These are phyloP conservation scores for Ceratocystis cacaofunesta DNA, from an alignment of 2,329 filamentous ascomycete genomes.

Conservation along the genomic window DNA sequence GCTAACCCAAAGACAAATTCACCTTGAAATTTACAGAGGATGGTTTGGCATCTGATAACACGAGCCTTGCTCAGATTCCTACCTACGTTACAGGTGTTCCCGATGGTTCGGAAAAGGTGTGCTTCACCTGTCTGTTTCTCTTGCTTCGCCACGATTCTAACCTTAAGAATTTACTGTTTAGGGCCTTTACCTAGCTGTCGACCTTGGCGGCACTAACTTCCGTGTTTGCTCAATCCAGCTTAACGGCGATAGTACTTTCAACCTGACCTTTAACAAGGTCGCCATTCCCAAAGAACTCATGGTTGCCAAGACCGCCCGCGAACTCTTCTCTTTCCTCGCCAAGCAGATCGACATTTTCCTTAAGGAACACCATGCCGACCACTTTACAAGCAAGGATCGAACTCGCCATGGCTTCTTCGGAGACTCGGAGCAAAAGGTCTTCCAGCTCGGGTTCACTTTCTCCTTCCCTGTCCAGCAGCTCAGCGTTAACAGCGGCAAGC, in stretches of 20 bases:
- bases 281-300: constrained; percentile 82
- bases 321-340: constrained; percentile 85
- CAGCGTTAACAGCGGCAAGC: constrained; percentile 84
- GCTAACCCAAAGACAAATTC: not conserved
- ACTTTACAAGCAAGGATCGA: constrained; percentile 38
- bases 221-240: constrained; percentile 90
- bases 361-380: constrained; percentile 71
- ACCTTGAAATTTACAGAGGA: constrained; percentile 42
- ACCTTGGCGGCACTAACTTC: constrained; percentile 97
- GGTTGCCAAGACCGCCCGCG: constrained; percentile 69
- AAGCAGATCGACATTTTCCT: constrained; percentile 86
- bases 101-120: constrained; percentile 92
- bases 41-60: constrained; percentile 62
- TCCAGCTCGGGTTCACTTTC: constrained; percentile 96
- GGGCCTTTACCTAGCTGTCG: constrained; percentile 91
- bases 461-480: constrained; percentile 91
- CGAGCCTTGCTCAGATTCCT: constrained; percentile 85
- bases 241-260: constrained; percentile 89
- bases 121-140: not conserved
- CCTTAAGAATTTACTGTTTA: constrained; percentile 25
- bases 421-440: constrained; percentile 53
- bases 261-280: constrained; percentile 82
- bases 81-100: constrained; percentile 93
- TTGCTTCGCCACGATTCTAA: not conserved
- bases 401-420: constrained; percentile 45